Evolutionary conservation across 148 eudicot species (phyloP).

Genomic region (Spergularia marina): DNA sequence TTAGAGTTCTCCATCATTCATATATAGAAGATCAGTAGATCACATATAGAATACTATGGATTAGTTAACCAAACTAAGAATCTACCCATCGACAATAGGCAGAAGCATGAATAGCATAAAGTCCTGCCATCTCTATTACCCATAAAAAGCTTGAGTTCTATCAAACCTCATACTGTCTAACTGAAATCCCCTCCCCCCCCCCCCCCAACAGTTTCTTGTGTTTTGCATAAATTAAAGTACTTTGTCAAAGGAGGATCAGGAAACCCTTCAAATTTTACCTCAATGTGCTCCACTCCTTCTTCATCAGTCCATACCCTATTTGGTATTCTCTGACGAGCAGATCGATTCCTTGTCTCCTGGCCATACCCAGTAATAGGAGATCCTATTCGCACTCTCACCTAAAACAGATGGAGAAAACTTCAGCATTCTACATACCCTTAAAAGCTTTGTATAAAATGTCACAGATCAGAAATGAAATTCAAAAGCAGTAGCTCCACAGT

Average conservation of each 20-base stretch:
- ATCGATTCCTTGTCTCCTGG: constrained; percentile 82
- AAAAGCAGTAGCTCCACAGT: not conserved
- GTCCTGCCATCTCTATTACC: not conserved
- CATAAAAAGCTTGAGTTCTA: not conserved
- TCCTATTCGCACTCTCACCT: constrained; percentile 86
- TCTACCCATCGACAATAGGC: not conserved
- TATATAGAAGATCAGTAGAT: not conserved
- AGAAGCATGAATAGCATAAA: too few relatives aligned
- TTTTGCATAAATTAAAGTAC: not conserved
- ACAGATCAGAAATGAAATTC: not conserved
- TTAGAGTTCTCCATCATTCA: not conserved
- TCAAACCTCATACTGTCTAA: not conserved
- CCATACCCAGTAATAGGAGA: constrained; percentile 89
- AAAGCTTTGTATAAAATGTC: not conserved
- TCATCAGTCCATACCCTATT: constrained; percentile 74
- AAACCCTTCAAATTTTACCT: constrained; percentile 35
- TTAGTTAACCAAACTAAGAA: not conserved
- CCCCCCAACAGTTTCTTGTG: not conserved
- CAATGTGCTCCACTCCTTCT: constrained; percentile 84
- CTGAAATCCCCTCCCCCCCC: not conserved
- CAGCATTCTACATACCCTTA: constrained; percentile 1
- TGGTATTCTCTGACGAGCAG: constrained; percentile 85
- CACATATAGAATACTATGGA: not conserved
- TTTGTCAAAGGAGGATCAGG: not conserved
- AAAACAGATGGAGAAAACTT: constrained; percentile 10